A percentile compares a stretch with the other conserved stretches of the same genome.
These are phyloP conservation scores for Dactylis glomerata DNA, from an alignment of 176 grass and related monocot species.

Conservation along the genomic window DNA sequence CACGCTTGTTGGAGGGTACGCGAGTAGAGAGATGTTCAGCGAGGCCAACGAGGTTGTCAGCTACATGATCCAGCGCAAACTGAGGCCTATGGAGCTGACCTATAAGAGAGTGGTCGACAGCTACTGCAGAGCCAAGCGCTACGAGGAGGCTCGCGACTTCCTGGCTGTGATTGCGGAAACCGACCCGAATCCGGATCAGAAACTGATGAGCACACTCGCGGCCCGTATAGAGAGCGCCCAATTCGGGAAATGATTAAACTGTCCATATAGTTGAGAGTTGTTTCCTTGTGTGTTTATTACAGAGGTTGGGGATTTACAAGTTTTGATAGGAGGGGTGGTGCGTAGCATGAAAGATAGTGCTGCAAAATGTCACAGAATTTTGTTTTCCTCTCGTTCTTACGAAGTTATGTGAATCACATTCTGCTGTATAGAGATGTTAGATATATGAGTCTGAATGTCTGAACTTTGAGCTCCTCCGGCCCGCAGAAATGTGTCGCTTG, in stretches of 20 bases:
- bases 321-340: too few relatives aligned
- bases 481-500: not conserved
- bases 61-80: constrained; percentile 86
- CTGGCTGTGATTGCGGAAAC: constrained; percentile 46
- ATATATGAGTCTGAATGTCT: not conserved
- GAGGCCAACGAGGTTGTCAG: constrained; percentile 71
- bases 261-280: not conserved
- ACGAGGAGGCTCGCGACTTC: constrained; percentile 55
- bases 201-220: constrained; percentile 7
- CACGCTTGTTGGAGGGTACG: constrained; percentile 68
- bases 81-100: constrained; percentile 67
- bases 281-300: not conserved
- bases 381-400: not conserved
- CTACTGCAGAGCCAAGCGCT: constrained; percentile 61
- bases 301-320: too few relatives aligned
- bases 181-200: constrained; percentile 38
- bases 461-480: not conserved
- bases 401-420: not conserved
- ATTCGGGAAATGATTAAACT: constrained; percentile 18
- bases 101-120: constrained; percentile 70
- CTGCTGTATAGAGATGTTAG: not conserved
- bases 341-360: not conserved
- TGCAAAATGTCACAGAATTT: not conserved
- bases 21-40: constrained; percentile 62
- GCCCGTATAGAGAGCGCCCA: constrained; percentile 28